Evolutionary conservation across 345 rosid genomes (phyloP).

Genomic region (Lagerstroemia speciosa): DNA sequence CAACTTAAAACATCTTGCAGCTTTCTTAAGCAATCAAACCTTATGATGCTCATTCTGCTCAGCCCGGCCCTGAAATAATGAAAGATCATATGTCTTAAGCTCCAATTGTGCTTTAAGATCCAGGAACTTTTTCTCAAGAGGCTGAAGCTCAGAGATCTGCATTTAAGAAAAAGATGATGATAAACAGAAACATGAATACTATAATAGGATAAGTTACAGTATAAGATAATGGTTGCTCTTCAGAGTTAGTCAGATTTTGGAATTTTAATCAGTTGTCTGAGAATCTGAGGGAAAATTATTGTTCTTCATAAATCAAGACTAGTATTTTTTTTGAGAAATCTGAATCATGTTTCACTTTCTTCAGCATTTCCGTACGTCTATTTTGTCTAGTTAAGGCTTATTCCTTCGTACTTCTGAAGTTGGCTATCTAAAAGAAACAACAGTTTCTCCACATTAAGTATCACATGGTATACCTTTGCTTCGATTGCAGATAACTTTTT

Average conservation of each 20-base stretch:
- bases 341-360: too few species aligned
- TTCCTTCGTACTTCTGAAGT: neutral
- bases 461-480: slow-evolving; percentile 43
- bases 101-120: slow-evolving; percentile 75
- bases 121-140: slow-evolving; percentile 56
- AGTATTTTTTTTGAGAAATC: too few species aligned
- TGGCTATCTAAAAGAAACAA: neutral
- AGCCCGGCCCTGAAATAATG: slow-evolving; percentile 78
- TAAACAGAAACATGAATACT: neutral
- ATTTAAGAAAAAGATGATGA: slow-evolving; percentile 25
- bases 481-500: slow-evolving; percentile 65
- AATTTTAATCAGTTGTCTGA: too few species aligned
- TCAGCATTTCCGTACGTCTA: too few species aligned
- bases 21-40: slow-evolving; percentile 34
- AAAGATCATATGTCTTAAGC: slow-evolving; percentile 77
- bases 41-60: slow-evolving; percentile 97
- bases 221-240: neutral
- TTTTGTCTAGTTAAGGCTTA: neutral
- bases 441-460: neutral
- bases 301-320: too few species aligned
- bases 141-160: slow-evolving; percentile 74
- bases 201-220: neutral
- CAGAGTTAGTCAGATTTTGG: too few species aligned
- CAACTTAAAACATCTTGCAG: neutral
- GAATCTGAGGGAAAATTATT: too few species aligned